These are phyloP conservation scores for Suillus subluteus DNA, from an alignment of 768 basidiomycete genomes.

Conservation along the genomic window DNA sequence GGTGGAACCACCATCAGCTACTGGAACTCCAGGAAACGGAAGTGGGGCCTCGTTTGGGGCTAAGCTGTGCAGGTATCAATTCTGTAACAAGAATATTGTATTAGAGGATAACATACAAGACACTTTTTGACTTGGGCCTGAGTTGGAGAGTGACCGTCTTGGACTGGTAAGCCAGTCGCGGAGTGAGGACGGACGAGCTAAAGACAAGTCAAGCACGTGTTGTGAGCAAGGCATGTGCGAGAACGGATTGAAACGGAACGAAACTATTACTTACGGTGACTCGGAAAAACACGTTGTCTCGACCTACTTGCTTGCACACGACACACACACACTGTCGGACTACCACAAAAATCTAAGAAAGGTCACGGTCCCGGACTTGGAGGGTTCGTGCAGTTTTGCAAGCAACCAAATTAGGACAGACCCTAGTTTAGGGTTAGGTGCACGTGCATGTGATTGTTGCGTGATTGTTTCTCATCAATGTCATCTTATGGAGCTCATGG, in stretches of 20 bases:
- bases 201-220: constrained; percentile 50
- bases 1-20: constrained; percentile 11
- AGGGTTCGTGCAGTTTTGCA: neutral
- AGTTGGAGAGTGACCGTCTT: constrained; percentile 14
- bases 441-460: constrained; percentile 7
- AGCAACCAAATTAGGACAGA: constrained; percentile 14
- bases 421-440: constrained; percentile 2
- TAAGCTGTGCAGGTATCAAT: constrained; percentile 14
- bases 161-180: constrained; percentile 34
- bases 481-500: neutral
- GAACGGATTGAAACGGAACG: constrained; percentile 14
- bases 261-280: constrained; percentile 15
- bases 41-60: constrained; percentile 9
- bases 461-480: constrained; percentile 2
- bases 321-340: neutral
- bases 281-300: constrained; percentile 15
- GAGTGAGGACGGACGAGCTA: constrained; percentile 46
- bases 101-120: constrained; percentile 8
- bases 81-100: constrained; percentile 1
- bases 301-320: constrained; percentile 7
- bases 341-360: neutral
- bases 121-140: neutral
- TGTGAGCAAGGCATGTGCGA: constrained; percentile 35
- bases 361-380: neutral
- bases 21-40: constrained; percentile 7